Percentiles rank a stretch among this genome's conserved stretches.
Evolutionary conservation across 768 basidiomycete genomes (phyloP).

Genomic region (Mycena sanguinolenta): DNA sequence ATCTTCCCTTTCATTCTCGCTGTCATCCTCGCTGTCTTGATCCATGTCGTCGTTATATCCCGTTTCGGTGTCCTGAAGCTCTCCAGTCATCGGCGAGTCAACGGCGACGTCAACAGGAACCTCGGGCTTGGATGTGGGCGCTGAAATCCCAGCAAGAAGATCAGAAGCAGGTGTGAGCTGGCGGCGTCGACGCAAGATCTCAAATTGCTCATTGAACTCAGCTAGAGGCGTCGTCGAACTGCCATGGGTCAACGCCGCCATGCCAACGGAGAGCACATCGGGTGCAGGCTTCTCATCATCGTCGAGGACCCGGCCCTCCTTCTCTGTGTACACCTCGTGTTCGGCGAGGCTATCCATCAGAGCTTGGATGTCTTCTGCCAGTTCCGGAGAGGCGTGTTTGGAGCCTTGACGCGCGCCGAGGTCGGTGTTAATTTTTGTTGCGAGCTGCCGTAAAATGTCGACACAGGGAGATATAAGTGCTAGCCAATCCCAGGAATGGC

Average conservation of each 20-base stretch:
- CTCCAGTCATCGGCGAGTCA: too few relatives aligned
- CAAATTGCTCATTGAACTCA: constrained; percentile 27
- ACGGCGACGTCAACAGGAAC: too few relatives aligned
- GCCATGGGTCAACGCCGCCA: constrained; percentile 17
- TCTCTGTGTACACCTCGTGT: constrained; percentile 40
- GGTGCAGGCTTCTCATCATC: constrained; percentile 30
- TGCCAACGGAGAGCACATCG: constrained; percentile 33
- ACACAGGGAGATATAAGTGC: constrained; percentile 36
- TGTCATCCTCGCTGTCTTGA: too few relatives aligned
- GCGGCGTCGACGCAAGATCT: too few relatives aligned
- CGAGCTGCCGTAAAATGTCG: constrained; percentile 41
- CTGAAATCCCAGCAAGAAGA: too few relatives aligned
- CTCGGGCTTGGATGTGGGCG: too few relatives aligned
- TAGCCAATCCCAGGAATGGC: constrained; percentile 36
- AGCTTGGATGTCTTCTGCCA: constrained; percentile 45
- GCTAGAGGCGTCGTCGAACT: constrained; percentile 23
- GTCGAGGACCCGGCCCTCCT: constrained; percentile 39
- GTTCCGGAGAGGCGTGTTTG: constrained; percentile 45
- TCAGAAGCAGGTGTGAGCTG: too few relatives aligned
- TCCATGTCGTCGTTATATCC: too few relatives aligned
- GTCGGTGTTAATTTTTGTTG: constrained; percentile 21
- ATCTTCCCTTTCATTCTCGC: too few relatives aligned
- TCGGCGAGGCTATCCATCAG: constrained; percentile 39
- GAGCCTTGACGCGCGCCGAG: constrained; percentile 49
- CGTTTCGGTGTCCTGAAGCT: too few relatives aligned